phyloP scores from a whole-genome alignment of 192 early-diverging fungal species.

The Cetraspora pellucida region DNA sequence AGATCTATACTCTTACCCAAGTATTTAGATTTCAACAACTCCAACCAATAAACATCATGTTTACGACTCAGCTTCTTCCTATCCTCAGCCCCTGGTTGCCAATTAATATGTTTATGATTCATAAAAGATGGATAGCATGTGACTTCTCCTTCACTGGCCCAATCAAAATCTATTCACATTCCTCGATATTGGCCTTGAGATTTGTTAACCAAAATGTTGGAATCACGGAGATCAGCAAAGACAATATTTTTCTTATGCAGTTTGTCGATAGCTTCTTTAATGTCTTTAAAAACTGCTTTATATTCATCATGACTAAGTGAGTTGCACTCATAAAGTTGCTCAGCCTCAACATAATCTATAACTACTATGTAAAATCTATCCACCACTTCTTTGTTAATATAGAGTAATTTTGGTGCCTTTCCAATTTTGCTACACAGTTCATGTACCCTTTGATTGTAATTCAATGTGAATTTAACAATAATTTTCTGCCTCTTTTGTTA shows the following conservation, averaged over 20 bases:
- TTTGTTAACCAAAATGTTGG: constrained; percentile 11
- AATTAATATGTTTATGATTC: neutral
- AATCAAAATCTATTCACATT: constrained; percentile 20
- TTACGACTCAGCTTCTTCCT: neutral
- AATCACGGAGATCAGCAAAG: constrained; percentile 11
- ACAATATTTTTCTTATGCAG: neutral
- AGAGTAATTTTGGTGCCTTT: neutral
- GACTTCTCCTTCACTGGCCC: neutral
- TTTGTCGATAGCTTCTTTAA: neutral
- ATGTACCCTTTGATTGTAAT: neutral
- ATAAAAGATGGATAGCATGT: neutral
- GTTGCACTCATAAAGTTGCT: neutral
- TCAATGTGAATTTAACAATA: constrained; percentile 9
- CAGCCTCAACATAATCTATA: constrained; percentile 1
- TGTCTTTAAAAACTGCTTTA: neutral
- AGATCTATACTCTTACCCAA: neutral
- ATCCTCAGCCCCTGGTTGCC: constrained; percentile 14
- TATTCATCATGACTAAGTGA: neutral
- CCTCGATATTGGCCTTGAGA: neutral
- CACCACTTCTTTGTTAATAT: neutral
- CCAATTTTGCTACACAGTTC: neutral
- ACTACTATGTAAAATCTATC: neutral
- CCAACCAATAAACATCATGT: constrained; percentile 3
- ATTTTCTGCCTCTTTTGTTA: neutral
- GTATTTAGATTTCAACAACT: neutral